Conservation (phyloP, 2,329 filamentous ascomycete genomes). For the Corinectria fuckeliana region DNA sequence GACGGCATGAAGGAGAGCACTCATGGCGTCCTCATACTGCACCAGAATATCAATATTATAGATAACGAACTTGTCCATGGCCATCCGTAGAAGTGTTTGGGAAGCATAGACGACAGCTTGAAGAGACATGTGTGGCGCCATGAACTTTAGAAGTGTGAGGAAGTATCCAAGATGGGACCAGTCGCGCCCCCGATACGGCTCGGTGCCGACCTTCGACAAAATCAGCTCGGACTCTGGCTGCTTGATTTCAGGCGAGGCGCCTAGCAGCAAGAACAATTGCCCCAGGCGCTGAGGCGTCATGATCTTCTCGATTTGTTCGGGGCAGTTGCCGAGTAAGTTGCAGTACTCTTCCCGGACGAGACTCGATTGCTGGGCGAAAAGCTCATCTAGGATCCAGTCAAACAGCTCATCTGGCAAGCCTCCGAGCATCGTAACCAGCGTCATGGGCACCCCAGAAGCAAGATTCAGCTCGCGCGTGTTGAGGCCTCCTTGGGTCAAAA, state of each 20-base stretch:
- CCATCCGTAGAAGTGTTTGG: slow-evolving; percentile 60
- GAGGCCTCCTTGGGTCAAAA: slow-evolving; percentile 53
- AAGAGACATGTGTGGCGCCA: slow-evolving; percentile 46
- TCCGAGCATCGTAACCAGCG: slow-evolving; percentile 47
- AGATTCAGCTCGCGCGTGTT: slow-evolving; percentile 63
- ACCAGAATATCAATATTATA: slow-evolving; percentile 50
- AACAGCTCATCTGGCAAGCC: slow-evolving; percentile 68
- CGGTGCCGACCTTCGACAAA: slow-evolving; percentile 29
- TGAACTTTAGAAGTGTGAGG: slow-evolving; percentile 48
- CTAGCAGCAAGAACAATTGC: slow-evolving; percentile 63
- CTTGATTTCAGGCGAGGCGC: slow-evolving; percentile 58
- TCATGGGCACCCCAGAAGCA: slow-evolving; percentile 66
- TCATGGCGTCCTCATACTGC: slow-evolving; percentile 51
- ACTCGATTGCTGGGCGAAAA: slow-evolving; percentile 61
- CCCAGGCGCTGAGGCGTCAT: slow-evolving; percentile 55
- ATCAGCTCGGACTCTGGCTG: slow-evolving; percentile 31
- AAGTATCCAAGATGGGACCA: slow-evolving; percentile 55
- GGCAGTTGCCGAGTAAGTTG: slow-evolving; percentile 56
- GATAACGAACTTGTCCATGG: slow-evolving; percentile 58
- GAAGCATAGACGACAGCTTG: slow-evolving; percentile 48
- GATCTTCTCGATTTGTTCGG: slow-evolving; percentile 51
- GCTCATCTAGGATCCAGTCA: slow-evolving; percentile 68
- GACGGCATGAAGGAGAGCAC: slow-evolving; percentile 52
- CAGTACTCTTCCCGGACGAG: slow-evolving; percentile 67
- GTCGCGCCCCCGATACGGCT: slow-evolving; percentile 48